Percentiles rank a stretch among this genome's conserved stretches.
phyloP scores from a whole-genome alignment of 2,329 filamentous ascomycete species.

The Thielaviopsis musarum region DNA sequence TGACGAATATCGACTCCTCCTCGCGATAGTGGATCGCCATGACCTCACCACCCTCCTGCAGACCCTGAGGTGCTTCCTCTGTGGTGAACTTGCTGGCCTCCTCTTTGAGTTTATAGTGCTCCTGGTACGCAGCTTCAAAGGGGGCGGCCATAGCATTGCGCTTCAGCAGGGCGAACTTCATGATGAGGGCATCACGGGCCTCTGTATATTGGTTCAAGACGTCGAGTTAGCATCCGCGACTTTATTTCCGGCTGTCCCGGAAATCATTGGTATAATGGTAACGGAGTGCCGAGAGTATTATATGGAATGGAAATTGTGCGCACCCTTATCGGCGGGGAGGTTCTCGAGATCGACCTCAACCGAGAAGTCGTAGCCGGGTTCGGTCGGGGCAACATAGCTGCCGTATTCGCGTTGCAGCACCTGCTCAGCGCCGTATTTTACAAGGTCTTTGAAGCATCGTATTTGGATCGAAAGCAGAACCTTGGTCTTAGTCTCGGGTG shows the following conservation, averaged over 20 bases:
- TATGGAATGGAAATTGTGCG: slow-evolving; percentile 10
- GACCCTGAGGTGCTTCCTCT: slow-evolving; percentile 82
- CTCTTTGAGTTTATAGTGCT: slow-evolving; percentile 72
- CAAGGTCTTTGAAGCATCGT: slow-evolving; percentile 83
- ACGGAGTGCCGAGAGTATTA: neutral
- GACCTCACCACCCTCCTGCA: slow-evolving; percentile 76
- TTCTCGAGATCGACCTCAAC: slow-evolving; percentile 77
- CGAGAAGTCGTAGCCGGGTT: slow-evolving; percentile 92
- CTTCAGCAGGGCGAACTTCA: slow-evolving; percentile 79
- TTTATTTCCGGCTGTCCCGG: neutral
- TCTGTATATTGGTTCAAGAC: slow-evolving; percentile 30
- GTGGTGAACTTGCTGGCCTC: slow-evolving; percentile 85
- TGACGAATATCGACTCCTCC: slow-evolving; percentile 97
- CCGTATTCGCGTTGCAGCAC: slow-evolving; percentile 93
- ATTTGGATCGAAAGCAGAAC: slow-evolving; percentile 91
- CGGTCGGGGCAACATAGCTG: slow-evolving; percentile 70
- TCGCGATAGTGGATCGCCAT: slow-evolving; percentile 98
- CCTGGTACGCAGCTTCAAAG: slow-evolving; percentile 91
- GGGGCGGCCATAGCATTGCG: slow-evolving; percentile 98
- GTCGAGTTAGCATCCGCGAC: neutral
- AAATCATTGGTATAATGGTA: neutral
- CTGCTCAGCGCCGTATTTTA: slow-evolving; percentile 81
- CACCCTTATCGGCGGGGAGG: slow-evolving; percentile 64
- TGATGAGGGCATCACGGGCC: slow-evolving; percentile 69
- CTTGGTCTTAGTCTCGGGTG: slow-evolving; percentile 81